Evolutionary conservation across 176 grass and related monocot genomes (phyloP).

Genomic region (Carex parvula): DNA sequence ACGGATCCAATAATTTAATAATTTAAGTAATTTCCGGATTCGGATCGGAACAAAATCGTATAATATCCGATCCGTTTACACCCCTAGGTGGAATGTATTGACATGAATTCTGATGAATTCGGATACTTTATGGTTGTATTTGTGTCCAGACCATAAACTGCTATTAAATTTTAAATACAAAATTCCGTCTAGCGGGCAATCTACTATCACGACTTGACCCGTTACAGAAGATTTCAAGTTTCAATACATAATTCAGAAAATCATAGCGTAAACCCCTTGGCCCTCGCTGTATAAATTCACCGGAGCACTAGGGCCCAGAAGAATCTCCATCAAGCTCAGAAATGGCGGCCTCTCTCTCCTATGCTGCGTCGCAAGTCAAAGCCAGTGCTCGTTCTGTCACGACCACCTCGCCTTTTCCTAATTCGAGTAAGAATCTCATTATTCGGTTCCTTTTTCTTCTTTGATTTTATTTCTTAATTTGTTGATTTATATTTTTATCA

Average conservation of each 20-base stretch:
- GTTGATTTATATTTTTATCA: not conserved
- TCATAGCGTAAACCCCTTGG: not conserved
- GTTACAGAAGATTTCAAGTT: not conserved
- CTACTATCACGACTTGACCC: not conserved
- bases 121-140: not conserved
- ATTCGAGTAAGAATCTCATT: conserved; percentile 6
- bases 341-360: conserved; percentile 20
- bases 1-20: no score
- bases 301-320: not conserved
- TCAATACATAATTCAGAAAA: not conserved
- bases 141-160: not conserved
- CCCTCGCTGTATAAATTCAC: not conserved
- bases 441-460: not conserved
- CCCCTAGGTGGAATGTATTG: no score
- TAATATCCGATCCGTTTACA: no score
- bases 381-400: not conserved
- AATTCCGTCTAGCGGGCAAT: not conserved
- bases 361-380: not conserved
- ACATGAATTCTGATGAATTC: no score
- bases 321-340: not conserved
- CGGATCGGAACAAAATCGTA: no score
- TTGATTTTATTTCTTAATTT: not conserved
- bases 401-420: not conserved
- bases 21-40: no score
- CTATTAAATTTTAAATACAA: not conserved